Percentiles rank a stretch among this genome's conserved stretches.
These are phyloP conservation scores for Cordyceps javanica DNA, from an alignment of 2,329 filamentous ascomycete species.

Conservation along the genomic window DNA sequence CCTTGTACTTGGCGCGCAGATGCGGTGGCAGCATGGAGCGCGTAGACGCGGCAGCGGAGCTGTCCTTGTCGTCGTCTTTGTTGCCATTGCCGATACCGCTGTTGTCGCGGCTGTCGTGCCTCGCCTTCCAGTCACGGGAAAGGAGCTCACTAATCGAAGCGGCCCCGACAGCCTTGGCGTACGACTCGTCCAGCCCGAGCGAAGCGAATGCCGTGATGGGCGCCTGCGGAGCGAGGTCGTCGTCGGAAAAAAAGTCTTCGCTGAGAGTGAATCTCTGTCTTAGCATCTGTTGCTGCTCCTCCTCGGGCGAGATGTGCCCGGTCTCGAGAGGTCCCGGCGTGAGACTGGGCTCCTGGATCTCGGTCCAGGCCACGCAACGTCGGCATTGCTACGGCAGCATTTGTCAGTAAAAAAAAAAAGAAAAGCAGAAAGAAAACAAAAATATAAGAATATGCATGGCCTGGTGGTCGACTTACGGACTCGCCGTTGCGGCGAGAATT, in stretches of 20 bases:
- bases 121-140: no score
- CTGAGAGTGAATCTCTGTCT: not conserved
- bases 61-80: not conserved
- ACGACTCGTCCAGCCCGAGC: conserved; percentile 18
- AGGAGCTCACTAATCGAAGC: not conserved
- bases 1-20: not conserved
- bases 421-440: not conserved
- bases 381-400: conserved; percentile 25
- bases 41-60: not conserved
- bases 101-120: no score
- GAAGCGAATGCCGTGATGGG: conserved; percentile 20
- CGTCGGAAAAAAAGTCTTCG: not conserved
- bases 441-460: not conserved
- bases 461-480: conserved; percentile 24
- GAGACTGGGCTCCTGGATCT: conserved; percentile 29
- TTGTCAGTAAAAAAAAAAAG: not conserved
- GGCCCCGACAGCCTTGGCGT: not conserved
- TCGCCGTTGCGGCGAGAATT: conserved; percentile 22
- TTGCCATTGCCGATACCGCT: no score
- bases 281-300: conserved; percentile 14
- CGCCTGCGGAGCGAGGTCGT: conserved; percentile 18
- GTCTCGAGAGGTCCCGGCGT: conserved; percentile 25
- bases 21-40: not conserved
- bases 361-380: conserved; percentile 30
- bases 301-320: conserved; percentile 28